Base-by-base conservation (phyloP, 108 stramenopile species). In the Epithemia pelagica region DNA sequence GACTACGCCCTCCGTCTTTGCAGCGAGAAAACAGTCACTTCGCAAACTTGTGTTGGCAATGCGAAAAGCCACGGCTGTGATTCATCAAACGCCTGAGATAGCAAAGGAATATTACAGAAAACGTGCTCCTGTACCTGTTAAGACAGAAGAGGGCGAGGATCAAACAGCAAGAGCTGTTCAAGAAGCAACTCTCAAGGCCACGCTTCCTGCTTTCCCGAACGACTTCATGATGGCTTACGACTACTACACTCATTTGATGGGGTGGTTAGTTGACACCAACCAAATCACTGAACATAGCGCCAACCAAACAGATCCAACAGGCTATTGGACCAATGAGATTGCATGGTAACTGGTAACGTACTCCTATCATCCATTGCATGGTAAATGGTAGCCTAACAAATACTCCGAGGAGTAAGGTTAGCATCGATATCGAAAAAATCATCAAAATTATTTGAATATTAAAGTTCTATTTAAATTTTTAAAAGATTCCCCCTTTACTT, bases 261-360 rank as follows among this genome's bases (percentile, higher is more conserved):
- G 7, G 28, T 82, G 78, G 82, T 67, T 82, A 27, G 61, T 77
- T 46, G 67, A 79, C 22, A 82, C 82, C 30, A 57, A 77, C 19
- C 82, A 82, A 67, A 73, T 82, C 28, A 78, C 72, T 18, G 54
- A 2, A 2, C 62, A 80, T 21, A 52, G 52, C 3, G 79, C 67
- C 31, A 46, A 32, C 3, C 63, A 56, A 52, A 66, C 71, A 15
- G 33, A 59, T 37, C 69, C 70, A 28, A 53, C 46, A 32, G 31
- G 27, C 59, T 82, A 82, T 62, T 82, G 81, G 81, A 82, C 77
- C 2, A 82, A 82, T 61, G 74, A 73, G 29, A 72, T 80, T 59
- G 56, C 79, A 31, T 76, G 71, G 79, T 80, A 73, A 61, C 20
- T 30, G 15, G 20, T 58, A 46, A n/a, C n/a, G n/a, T n/a, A n/a